Base-by-base conservation (phyloP, 73 alveolate genomes). In the Paramecium sonneborni region DNA sequence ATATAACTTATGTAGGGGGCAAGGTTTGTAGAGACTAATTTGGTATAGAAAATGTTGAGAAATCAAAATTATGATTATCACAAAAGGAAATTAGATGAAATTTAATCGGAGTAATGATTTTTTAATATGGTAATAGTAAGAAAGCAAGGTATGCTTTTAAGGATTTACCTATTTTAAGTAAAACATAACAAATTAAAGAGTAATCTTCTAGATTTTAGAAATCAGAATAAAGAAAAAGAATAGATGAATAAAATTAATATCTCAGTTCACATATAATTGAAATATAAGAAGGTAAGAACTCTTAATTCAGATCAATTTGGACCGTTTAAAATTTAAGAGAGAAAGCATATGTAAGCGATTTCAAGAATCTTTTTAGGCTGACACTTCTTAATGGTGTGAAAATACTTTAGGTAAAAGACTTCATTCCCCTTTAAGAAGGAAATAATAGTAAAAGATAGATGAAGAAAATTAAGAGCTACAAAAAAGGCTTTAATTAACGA, bases 251-350 rank as follows among this genome's bases (percentile, higher is more conserved):
- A 24, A 79, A 79, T 39, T 44, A 79, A 44, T 46, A 37, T 34
- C n/a, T 79, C 28, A 46, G 74, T 41, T 30, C 44, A 4, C 74
- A 79, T 24, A 79, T 79, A n/a, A 79, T 79, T 41, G 69, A 39
- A 21, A 79, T 79, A 24, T 23, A 39, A 14, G 90, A 79, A 5
- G 90, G 90, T 20, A 79, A 79, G 44, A 79, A 39, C 72, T 79
- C 90, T 41, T 23, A 79, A 21, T 79, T 79, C 55, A 38, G 90
- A 79, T 41, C 90, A 21, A 79, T 79, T 0, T 79, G 90, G 90
- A 79, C 90, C 6, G 90, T 79, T 14, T 46, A 21, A 41, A 39
- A 79, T 21, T 30, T 14, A 20, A 79, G 76, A 44, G 44, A 79
- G n/a, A 79, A 79, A 23, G 41, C 90, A 39, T 79, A 39, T 41